Conservation (phyloP, 805 yeast genomes). For the Starmerella potacharoeniae region DNA sequence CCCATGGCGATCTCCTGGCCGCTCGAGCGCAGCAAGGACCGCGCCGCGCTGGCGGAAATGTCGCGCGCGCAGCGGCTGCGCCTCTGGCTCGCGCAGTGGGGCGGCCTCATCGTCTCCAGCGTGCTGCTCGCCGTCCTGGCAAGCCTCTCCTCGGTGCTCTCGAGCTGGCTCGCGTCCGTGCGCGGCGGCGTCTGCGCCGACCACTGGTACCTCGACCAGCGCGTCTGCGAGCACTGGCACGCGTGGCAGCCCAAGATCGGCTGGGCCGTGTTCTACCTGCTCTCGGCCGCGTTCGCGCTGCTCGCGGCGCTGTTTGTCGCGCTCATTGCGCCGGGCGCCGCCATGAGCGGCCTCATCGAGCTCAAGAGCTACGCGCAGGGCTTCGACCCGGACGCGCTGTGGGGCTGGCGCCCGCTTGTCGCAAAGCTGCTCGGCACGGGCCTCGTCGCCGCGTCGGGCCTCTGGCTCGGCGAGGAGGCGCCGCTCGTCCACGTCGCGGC, state of each 20-base stretch:
- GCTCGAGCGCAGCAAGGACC: slow-evolving; percentile 16
- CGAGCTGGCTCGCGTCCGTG: slow-evolving; percentile 69
- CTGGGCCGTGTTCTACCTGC: slow-evolving; percentile 31
- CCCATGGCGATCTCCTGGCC: slow-evolving; percentile 20
- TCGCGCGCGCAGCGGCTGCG: background rate
- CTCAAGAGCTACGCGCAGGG: slow-evolving; percentile 61
- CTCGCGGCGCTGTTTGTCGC: slow-evolving; percentile 30
- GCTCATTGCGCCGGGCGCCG: slow-evolving; percentile 30
- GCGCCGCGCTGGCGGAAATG: slow-evolving; percentile 6
- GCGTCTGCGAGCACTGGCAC: slow-evolving; percentile 47
- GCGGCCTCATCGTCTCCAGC: slow-evolving; percentile 62
- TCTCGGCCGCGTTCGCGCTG: slow-evolving; percentile 33
- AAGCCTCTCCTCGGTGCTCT: slow-evolving; percentile 59
- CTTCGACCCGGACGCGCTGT: slow-evolving; percentile 40
- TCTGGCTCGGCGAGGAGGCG: slow-evolving; percentile 81
- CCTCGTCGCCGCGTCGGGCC: slow-evolving; percentile 59
- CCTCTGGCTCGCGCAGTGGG: slow-evolving; percentile 36
- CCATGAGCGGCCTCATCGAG: slow-evolving; percentile 62
- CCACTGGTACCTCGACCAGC: slow-evolving; percentile 47
- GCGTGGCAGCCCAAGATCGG: slow-evolving; percentile 23
- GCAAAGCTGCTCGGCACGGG: slow-evolving; percentile 49
- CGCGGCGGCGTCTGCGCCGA: slow-evolving; percentile 63
- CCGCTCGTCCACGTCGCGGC: slow-evolving; percentile 71
- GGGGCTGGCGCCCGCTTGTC: slow-evolving; percentile 42
- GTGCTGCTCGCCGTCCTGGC: slow-evolving; percentile 66